A percentile compares a stretch with the other conserved stretches of the same genome.
These are phyloP conservation scores for Lagenaria siceraria DNA, from an alignment of 306 rosid genomes.

Conservation along the genomic window DNA sequence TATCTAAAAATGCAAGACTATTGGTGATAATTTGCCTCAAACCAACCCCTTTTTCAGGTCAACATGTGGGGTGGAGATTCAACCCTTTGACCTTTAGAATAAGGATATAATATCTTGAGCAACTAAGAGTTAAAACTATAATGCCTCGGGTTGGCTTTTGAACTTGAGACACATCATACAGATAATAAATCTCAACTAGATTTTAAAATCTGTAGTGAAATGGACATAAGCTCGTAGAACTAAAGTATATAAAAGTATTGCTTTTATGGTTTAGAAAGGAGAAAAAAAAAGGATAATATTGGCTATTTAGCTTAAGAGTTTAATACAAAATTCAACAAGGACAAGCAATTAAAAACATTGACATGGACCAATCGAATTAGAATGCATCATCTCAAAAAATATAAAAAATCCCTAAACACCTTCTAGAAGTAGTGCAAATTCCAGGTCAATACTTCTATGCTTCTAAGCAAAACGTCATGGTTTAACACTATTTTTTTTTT, in stretches of 20 bases:
- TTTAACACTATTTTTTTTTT: no score
- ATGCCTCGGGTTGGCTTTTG: not conserved
- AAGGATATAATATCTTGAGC: not conserved
- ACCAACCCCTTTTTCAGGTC: no score
- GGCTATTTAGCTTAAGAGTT: not conserved
- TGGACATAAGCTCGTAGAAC: not conserved
- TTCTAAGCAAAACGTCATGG: not conserved
- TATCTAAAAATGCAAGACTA: not conserved
- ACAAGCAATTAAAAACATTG: not conserved
- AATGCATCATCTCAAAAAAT: not conserved
- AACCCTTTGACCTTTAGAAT: not conserved
- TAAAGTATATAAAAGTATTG: not conserved
- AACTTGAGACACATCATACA: not conserved
- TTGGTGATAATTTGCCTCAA: not conserved
- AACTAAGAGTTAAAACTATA: not conserved
- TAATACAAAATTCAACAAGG: not conserved
- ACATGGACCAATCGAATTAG: not conserved
- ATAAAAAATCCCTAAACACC: not conserved
- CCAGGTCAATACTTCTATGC: not conserved
- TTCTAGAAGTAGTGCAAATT: not conserved
- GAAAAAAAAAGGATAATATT: not conserved
- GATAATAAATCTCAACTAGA: not conserved
- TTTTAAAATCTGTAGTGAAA: not conserved
- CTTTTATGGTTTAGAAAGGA: not conserved
- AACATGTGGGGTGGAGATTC: not conserved